Percentiles rank a stretch among this genome's conserved stretches.
Evolutionary conservation across 1,139 yeast species (phyloP).

Genomic region (Blastobotrys capitulatus): DNA sequence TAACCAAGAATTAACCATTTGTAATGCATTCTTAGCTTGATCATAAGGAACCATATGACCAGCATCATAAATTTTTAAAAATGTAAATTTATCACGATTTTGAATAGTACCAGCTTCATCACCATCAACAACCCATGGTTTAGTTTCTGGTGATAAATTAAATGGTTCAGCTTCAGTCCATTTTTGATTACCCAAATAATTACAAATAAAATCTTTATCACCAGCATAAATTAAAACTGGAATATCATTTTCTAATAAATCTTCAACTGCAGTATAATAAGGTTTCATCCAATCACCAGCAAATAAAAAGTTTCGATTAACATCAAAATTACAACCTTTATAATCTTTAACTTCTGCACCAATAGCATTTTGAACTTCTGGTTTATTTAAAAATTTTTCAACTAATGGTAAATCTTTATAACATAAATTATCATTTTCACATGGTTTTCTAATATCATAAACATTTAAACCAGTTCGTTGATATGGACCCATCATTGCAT

Average conservation of each 20-base stretch:
- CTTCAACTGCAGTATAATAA: slow-evolving; percentile 56
- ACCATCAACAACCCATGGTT: slow-evolving; percentile 38
- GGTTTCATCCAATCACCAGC: slow-evolving; percentile 63
- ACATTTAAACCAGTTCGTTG: slow-evolving; percentile 57
- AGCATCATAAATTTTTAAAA: slow-evolving; percentile 59
- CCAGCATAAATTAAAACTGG: slow-evolving; percentile 87
- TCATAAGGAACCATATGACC: slow-evolving; percentile 77
- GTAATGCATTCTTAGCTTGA: slow-evolving; percentile 69
- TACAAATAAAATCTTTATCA: slow-evolving; percentile 84
- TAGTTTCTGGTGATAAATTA: slow-evolving; percentile 34
- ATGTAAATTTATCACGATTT: slow-evolving; percentile 52
- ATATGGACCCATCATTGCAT: slow-evolving; percentile 48
- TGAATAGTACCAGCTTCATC: slow-evolving; percentile 60
- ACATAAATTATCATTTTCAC: slow-evolving; percentile 51
- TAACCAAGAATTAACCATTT: slow-evolving; percentile 78
- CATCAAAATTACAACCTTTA: slow-evolving; percentile 52
- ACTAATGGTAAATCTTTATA: slow-evolving; percentile 53
- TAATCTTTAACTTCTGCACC: slow-evolving; percentile 50
- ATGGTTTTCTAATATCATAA: slow-evolving; percentile 60
- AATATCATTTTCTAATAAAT: slow-evolving; percentile 51
- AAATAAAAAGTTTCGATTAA: slow-evolving; percentile 48
- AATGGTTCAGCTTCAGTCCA: slow-evolving; percentile 71
- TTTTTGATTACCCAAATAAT: slow-evolving; percentile 83
- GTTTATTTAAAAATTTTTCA: slow-evolving; percentile 54
- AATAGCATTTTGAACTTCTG: slow-evolving; percentile 57